Evolutionary conservation across 352 stramenopile species (phyloP).

Genomic region (Phytophthora litchii): DNA sequence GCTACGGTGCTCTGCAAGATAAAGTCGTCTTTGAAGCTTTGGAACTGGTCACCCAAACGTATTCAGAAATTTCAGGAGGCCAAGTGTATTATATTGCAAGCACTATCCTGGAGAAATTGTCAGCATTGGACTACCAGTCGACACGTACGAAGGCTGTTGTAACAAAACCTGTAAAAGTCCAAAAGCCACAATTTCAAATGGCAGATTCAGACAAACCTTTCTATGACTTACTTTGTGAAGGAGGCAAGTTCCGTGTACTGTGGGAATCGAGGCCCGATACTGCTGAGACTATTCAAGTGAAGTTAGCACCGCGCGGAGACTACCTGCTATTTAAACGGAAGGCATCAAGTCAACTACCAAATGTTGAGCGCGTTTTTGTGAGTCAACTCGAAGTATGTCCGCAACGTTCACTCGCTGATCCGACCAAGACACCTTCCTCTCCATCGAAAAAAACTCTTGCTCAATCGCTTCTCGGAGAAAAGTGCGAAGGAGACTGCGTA

Average conservation of each 20-base stretch:
- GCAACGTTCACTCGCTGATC: constrained; percentile 22
- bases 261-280: constrained; percentile 36
- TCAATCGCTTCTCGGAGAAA: constrained; percentile 19
- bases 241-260: constrained; percentile 29
- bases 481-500: constrained; percentile 33
- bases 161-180: constrained; percentile 2
- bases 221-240: constrained; percentile 28
- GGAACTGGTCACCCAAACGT: constrained; percentile 20
- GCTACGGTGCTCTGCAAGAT: constrained; percentile 28
- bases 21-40: constrained; percentile 30
- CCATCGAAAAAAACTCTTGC: constrained; percentile 24
- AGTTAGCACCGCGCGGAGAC: constrained; percentile 37
- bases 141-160: constrained; percentile 7
- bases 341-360: constrained; percentile 12
- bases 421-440: background rate
- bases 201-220: constrained; percentile 25
- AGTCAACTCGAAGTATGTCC: constrained; percentile 46
- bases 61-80: constrained; percentile 17
- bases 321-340: constrained; percentile 53
- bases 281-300: constrained; percentile 39
- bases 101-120: constrained; percentile 33
- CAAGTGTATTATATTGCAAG: constrained; percentile 32
- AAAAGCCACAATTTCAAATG: constrained; percentile 4
- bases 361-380: constrained; percentile 49
- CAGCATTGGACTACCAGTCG: constrained; percentile 24